Percentiles rank a stretch among this genome's conserved stretches.
Conservation (phyloP, 139 green algal genomes). For the Deuterostichococcus epilithicus region DNA sequence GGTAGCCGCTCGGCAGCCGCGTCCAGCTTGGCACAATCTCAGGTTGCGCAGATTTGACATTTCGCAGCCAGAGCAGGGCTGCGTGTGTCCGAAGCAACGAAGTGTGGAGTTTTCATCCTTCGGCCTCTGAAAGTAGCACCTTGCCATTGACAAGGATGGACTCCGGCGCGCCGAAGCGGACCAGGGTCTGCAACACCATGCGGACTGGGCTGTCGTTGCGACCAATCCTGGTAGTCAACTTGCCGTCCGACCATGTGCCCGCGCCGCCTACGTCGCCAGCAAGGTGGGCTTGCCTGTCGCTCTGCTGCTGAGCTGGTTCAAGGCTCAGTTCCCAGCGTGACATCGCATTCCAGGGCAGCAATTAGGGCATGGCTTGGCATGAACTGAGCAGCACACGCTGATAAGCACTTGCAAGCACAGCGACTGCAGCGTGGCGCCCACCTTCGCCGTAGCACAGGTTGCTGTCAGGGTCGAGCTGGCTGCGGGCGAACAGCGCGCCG, state of each 20-base stretch:
- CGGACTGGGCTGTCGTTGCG: constrained; percentile 60
- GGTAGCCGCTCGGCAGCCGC: too few species aligned
- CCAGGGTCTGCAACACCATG: constrained; percentile 62
- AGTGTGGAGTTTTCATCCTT: too few species aligned
- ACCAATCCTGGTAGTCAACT: constrained; percentile 79
- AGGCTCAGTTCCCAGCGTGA: too few species aligned
- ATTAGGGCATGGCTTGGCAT: too few species aligned
- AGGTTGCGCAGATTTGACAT: too few species aligned
- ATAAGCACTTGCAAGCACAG: not conserved
- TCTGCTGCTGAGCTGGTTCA: too few species aligned
- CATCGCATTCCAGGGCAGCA: too few species aligned
- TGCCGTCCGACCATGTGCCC: constrained; percentile 82
- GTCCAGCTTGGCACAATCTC: too few species aligned
- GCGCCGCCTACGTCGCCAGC: constrained; percentile 17
- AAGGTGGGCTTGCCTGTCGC: too few species aligned
- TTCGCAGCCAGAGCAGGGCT: too few species aligned
- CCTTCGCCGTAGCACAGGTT: constrained; percentile 83
- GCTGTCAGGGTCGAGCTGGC: constrained; percentile 53
- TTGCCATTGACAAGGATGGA: not conserved
- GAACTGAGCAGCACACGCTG: not conserved
- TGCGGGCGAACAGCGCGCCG: constrained; percentile 68
- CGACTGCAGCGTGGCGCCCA: constrained; percentile 11
- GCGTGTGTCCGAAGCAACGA: too few species aligned
- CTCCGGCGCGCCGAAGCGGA: constrained; percentile 66
- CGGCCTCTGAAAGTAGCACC: too few species aligned